Percentiles rank a stretch among this genome's conserved stretches.
These are phyloP conservation scores for Cinnamomum chago DNA, from an alignment of 164 flowering plant genomes.

Conservation along the genomic window DNA sequence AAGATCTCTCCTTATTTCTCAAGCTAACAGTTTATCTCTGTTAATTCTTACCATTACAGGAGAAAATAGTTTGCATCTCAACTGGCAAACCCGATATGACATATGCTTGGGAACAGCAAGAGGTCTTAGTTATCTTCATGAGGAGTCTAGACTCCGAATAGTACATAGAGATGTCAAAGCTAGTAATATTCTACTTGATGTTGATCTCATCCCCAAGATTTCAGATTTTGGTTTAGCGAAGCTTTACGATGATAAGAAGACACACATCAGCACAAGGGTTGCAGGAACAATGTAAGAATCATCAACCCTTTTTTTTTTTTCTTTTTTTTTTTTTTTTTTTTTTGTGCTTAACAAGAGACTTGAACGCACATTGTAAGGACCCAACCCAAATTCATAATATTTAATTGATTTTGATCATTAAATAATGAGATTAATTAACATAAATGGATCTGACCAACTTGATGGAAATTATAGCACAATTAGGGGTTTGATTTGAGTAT, in stretches of 20 bases:
- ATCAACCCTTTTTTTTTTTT: background rate
- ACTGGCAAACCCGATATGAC: constrained; percentile 9
- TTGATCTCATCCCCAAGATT: constrained; percentile 31
- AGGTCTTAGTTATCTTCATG: constrained; percentile 17
- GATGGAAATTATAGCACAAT: too few species aligned
- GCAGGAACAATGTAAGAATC: constrained; percentile 37
- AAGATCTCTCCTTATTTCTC: background rate
- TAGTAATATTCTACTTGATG: constrained; percentile 16
- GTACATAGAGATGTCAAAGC: constrained; percentile 17
- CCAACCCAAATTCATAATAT: too few species aligned
- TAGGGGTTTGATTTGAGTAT: too few species aligned
- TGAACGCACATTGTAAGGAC: background rate
- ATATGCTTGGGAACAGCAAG: constrained; percentile 17
- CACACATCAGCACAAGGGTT: constrained; percentile 40
- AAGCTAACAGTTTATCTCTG: too few species aligned
- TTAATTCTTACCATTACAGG: background rate
- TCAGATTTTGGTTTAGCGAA: constrained; percentile 47
- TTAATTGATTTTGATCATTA: too few species aligned
- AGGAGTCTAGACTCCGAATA: constrained; percentile 12
- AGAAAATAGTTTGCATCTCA: background rate
- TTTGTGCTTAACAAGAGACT: background rate
- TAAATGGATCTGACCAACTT: too few species aligned
- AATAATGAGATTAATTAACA: too few species aligned
- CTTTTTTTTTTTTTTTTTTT: background rate
- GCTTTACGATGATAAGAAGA: constrained; percentile 29